Evolutionary conservation across 805 yeast species (phyloP), one percentile per base, ranked within the genome.

Genomic region (Kuraishia capsulata): DNA sequence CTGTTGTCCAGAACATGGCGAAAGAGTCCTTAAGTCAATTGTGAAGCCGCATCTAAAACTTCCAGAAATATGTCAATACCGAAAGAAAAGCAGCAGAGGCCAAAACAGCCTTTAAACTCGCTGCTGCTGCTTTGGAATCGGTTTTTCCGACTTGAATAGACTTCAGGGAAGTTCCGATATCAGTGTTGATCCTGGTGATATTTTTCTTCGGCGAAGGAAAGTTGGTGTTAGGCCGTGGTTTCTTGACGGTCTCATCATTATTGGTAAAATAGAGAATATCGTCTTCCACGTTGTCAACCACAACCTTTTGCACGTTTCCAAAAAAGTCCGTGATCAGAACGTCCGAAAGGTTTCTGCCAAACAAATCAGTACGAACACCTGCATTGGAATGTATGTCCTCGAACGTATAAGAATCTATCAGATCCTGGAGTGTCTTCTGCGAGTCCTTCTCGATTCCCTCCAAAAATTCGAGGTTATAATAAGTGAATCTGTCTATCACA

Each of bases 401-500:
- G 49, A 78, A 81, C 5, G 90, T 81, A 56, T 88, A 90, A 17
- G 81, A 81, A 40, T 77, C 89, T 51, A 92, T 85, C 45, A 92
- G 64, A 52, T 90, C 95, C 51, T 82, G 80, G 53, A 92, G 64
- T 3, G 97, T 85, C 44, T 67, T 63, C 20, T 75, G 65, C 1
- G 96, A 85, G 47, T 78, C 78, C 57, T 78, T 83, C 39, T 83
- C 81, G 37, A 92, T 78, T 28, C 56, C 54, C 61, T 90, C 98
- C 52, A 92, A 69, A 53, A 80, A 92, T 42, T 88, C 96, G 48
- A 92, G 69, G 38, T 87, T 89, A 60, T 76, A 87, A 57, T 88
- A 89, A 0, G 99, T 92, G 64, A 92, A 92, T 50, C 98, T 68
- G 58, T 92, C 99, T 52, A 92, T 92, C 10, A 92, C 96, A 0